Base-by-base conservation (phyloP, 306 rosid species). In the Mucuna pruriens region DNA sequence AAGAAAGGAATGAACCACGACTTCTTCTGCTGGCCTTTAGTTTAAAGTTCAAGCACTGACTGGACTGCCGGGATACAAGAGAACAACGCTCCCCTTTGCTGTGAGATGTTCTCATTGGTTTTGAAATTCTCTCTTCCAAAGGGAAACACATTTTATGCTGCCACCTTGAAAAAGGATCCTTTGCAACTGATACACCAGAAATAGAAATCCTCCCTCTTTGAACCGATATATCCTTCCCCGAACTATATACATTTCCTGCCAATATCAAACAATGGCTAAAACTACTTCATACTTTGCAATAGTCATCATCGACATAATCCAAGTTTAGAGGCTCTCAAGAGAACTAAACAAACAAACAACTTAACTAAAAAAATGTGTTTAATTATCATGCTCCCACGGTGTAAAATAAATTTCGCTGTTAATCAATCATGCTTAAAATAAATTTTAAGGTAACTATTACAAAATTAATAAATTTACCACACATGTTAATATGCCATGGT, bases 201-300 rank as follows among this genome's bases (percentile, higher is more conserved):
- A 79, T 85, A 6, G 64, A 83, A 84, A 77, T 55, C 8, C 84
- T 86, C 65, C 79, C 80, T 85, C 79, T 85, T 15, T 38, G 85
- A 75, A 46, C 83, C 11, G 91, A 85, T 57, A 71, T 13, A 55
- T 82, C 84, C 67, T 65, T 89, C 74, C 86, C 88, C 2, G 75
- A 77, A 79, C 74, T 74, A 72, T 81, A 80, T 4, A 67, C 86
- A 84, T 78, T 84, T 68, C 98, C 97, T 92, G 92, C 83, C 84
- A 85, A 85, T 23, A 67, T 20, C 65, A 70, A 48, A 83, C 52
- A 78, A 81, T 13, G 5, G 33, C 55, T 68, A 66, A 58, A 64
- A 49, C 1, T 40, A 25, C n/a, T 17, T 39, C 79, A 15, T 12
- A 45, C 23, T 63, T 16, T 22, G 23, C 36, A 44, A 67, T 0